Evolutionary conservation across 352 stramenopile genomes (phyloP).

Genomic region (Pythium dissotocum): DNA sequence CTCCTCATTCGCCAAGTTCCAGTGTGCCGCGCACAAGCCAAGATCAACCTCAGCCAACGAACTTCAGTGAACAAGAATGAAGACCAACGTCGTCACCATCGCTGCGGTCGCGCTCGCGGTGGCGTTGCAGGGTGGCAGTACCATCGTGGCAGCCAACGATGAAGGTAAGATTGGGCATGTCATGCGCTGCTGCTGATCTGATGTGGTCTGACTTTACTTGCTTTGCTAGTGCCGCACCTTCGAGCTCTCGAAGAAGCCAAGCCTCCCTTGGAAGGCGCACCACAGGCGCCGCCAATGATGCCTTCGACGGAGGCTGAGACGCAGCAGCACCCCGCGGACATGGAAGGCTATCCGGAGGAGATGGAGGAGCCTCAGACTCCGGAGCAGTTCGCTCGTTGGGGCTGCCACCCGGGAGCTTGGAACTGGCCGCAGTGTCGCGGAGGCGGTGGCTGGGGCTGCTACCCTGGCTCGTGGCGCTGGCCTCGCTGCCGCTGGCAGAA

Average conservation of each 20-base stretch:
- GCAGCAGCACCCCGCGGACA: background rate
- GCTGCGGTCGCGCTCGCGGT: constrained; percentile 14
- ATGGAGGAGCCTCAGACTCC: background rate
- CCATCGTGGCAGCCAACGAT: background rate
- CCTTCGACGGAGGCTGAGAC: too few species aligned
- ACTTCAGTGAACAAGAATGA: constrained; percentile 9
- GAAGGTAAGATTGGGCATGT: background rate
- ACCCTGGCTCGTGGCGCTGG: constrained; percentile 22
- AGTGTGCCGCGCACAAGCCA: background rate
- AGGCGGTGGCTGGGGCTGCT: constrained; percentile 24
- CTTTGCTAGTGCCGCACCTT: constrained; percentile 2
- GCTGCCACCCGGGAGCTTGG: constrained; percentile 23
- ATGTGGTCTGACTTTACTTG: background rate
- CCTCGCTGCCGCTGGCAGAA: constrained; percentile 4
- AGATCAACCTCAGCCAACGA: background rate
- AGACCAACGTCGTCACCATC: background rate
- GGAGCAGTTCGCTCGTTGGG: constrained; percentile 14
- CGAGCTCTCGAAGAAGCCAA: constrained; percentile 14
- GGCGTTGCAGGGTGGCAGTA: background rate
- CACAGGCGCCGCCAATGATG: background rate
- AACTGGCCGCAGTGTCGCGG: constrained; percentile 24
- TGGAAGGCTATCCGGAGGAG: background rate
- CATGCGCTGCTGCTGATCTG: background rate
- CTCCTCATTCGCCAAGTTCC: constrained; percentile 10
- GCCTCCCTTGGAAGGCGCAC: background rate